phyloP scores from a whole-genome alignment of 2,329 filamentous ascomycete species.

The Basipetospora sp. region DNA sequence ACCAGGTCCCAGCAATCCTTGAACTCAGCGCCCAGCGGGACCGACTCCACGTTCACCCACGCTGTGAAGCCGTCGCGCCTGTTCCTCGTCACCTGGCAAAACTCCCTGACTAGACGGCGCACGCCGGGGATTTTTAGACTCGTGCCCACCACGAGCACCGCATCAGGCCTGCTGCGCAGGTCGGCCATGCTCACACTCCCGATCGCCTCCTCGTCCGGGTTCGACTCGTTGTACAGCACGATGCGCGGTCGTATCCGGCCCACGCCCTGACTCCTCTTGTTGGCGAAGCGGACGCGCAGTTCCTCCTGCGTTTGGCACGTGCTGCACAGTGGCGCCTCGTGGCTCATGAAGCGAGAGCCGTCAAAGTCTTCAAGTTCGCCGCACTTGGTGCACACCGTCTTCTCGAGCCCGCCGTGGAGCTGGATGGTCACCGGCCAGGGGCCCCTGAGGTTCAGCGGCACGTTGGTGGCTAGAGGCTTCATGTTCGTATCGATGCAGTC shows the following conservation, averaged over 20 bases:
- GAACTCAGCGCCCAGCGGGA: slow-evolving; percentile 69
- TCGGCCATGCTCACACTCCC: slow-evolving; percentile 80
- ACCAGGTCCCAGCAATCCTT: slow-evolving; percentile 90
- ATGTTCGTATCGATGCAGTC: slow-evolving; percentile 85
- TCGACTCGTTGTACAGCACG: slow-evolving; percentile 93
- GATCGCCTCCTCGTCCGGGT: slow-evolving; percentile 92
- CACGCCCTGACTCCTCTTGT: slow-evolving; percentile 85
- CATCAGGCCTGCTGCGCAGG: slow-evolving; percentile 71
- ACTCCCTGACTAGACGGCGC: slow-evolving; percentile 72
- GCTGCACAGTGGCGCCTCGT: slow-evolving; percentile 65
- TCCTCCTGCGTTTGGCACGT: slow-evolving; percentile 61
- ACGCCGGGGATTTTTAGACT: slow-evolving; percentile 92
- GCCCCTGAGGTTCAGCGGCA: slow-evolving; percentile 68
- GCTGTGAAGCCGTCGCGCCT: slow-evolving; percentile 73
- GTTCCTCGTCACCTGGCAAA: slow-evolving; percentile 74
- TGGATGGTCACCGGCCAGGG: slow-evolving; percentile 92
- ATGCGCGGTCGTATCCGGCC: slow-evolving; percentile 81
- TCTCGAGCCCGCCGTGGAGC: slow-evolving; percentile 80
- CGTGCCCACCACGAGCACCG: slow-evolving; percentile 86
- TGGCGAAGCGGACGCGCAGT: slow-evolving; percentile 58
- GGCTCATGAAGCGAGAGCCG: slow-evolving; percentile 65
- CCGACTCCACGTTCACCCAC: slow-evolving; percentile 85
- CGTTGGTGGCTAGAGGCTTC: slow-evolving; percentile 60
- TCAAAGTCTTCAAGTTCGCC: slow-evolving; percentile 62
- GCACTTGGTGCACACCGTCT: slow-evolving; percentile 96